Percentiles rank a stretch among this genome's conserved stretches.
Conservation (phyloP, 208 protist species). For the Trichomonas vaginalis region DNA sequence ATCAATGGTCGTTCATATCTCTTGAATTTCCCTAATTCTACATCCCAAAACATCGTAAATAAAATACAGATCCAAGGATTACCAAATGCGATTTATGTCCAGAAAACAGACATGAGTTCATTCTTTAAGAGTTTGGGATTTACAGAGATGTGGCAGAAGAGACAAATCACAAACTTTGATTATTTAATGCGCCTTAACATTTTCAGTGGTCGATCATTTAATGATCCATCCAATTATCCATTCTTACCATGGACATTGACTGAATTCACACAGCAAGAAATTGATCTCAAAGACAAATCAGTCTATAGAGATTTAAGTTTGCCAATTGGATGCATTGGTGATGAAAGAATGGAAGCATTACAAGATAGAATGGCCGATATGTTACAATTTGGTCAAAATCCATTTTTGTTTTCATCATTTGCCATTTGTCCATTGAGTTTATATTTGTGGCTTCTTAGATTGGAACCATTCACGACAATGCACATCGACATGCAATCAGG, state of each 20-base stretch:
- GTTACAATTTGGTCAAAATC: slow-evolving; percentile 34
- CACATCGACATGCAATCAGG: slow-evolving; percentile 47
- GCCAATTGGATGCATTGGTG: slow-evolving; percentile 51
- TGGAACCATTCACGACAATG: slow-evolving; percentile 33
- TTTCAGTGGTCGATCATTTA: neutral
- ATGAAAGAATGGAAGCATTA: slow-evolving; percentile 21
- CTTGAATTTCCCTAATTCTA: neutral
- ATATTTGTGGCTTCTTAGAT: slow-evolving; percentile 26
- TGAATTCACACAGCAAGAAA: neutral
- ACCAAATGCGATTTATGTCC: neutral
- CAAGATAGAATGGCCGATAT: slow-evolving; percentile 15
- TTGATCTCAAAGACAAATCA: slow-evolving; percentile 30
- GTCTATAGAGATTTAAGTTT: slow-evolving; percentile 38
- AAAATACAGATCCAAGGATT: neutral
- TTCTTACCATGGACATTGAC: neutral
- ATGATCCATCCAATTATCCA: slow-evolving; percentile 11
- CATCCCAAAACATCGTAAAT: neutral
- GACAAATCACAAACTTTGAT: slow-evolving; percentile 13
- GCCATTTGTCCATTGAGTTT: slow-evolving; percentile 74
- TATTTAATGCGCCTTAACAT: slow-evolving; percentile 10
- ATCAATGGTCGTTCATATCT: neutral
- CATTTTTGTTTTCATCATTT: slow-evolving; percentile 91
- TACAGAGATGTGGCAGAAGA: neutral
- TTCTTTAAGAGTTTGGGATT: neutral
- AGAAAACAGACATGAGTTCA: neutral